Evolutionary conservation across 169 alveolate species (phyloP), one percentile per base, ranked within the genome.

Genomic region (Plasmodium gonderi): DNA sequence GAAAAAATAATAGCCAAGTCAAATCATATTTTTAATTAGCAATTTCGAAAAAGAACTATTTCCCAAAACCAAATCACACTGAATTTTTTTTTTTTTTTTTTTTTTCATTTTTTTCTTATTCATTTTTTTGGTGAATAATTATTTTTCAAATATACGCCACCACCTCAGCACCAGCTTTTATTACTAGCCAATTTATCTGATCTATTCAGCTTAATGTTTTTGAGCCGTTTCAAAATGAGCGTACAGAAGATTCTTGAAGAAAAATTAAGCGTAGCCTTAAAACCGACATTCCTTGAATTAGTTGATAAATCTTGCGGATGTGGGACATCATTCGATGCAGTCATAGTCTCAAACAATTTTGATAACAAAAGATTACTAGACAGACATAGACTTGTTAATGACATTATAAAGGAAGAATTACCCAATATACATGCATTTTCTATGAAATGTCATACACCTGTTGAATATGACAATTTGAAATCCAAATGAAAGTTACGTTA

Each of bases 401-500:
- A 92, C 9, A 91, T 97, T 9, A 93, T 96, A 12, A 93, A 96
- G n/a, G 97, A 94, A 38, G 96, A 95, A 64, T 92, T 96, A 95
- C 93, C 93, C 20, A 74, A 77, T 44, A 96, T 96, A 7, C 98
- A 96, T 75, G 96, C 98, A 26, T 93, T 96, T 75, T 93, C 97
- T 36, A 96, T 96, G 98, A 93, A 96, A 77, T 96, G 98, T 31
- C 97, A 94, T 51, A 96, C 98, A 26, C 97, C 97, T 29, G 83
- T 45, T 9, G 98, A 96, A 80, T 96, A 95, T 93, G 96, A 92
- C 45, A 95, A 92, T 33, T 79, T 94, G 82, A 94, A 94, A 67
- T 20, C 17, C 9, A 29, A 14, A 74, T 60, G 36, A 29, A 23
- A 31, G 6, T 69, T 20, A 69, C 14, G 49, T 1, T 3, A 29